These are phyloP conservation scores for Lolium multiflorum DNA, from an alignment of 176 grass and related monocot species.

Conservation along the genomic window DNA sequence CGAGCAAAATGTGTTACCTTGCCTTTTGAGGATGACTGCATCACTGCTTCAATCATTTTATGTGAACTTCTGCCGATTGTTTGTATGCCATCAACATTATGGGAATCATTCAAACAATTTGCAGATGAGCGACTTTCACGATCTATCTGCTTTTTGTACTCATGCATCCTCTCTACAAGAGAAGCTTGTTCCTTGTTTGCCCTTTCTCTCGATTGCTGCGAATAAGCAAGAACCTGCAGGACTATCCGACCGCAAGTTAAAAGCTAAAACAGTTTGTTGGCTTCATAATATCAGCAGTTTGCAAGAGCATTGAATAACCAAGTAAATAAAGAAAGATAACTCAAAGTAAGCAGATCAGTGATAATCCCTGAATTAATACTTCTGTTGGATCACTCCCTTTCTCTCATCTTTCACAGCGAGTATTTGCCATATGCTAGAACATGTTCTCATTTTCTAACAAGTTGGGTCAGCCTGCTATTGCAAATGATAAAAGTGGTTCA, in stretches of 20 bases:
- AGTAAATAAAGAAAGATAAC: constrained; percentile 14
- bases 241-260: constrained; percentile 20
- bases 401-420: no score
- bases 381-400: no score
- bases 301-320: constrained; percentile 32
- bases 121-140: constrained; percentile 68
- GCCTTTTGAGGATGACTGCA: constrained; percentile 86
- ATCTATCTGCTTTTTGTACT: constrained; percentile 95
- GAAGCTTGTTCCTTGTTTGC: constrained; percentile 85
- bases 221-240: constrained; percentile 87
- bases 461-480: no score
- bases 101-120: constrained; percentile 68
- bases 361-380: not conserved
- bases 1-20: constrained; percentile 63
- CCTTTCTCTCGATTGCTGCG: constrained; percentile 91
- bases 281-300: constrained; percentile 31
- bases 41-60: constrained; percentile 89
- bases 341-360: constrained; percentile 19
- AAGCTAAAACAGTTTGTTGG: constrained; percentile 27
- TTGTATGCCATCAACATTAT: constrained; percentile 82
- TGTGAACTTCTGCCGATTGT: constrained; percentile 80
- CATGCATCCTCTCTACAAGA: constrained; percentile 97
- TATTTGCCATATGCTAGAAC: no score
- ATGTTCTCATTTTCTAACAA: no score
- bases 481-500: no score